Evolutionary conservation across 169 alveolate genomes (phyloP), one percentile per base, ranked within the genome.

Genomic region (Plasmodium malariae): DNA sequence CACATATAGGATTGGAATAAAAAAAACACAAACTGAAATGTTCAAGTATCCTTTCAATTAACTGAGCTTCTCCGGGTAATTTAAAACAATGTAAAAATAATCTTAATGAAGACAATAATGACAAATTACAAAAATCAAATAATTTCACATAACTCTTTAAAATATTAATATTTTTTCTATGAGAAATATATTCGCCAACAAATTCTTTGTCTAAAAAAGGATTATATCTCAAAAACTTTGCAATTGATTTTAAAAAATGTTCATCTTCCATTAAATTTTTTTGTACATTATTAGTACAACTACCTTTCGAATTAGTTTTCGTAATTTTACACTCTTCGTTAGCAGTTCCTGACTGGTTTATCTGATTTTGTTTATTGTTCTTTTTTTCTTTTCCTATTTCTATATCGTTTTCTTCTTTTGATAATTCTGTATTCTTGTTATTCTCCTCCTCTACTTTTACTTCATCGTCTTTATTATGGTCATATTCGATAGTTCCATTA

Each of bases 1-100:
- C 92, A 70, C 59, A 59, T 40, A 86, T 86, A 6, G 92, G 92
- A 43, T 68, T 86, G 11, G 87, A 62, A 68, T 70, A 70, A 86
- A 86, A 86, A 45, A 86, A 71, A 26, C 87, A 59, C 40, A 86
- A 57, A 34, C 92, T 86, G 48, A 86, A 86, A 30, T 86, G 92
- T 37, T 96, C 98, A 87, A 97, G 93, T 69, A 97, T 95, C 73
- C 99, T 88, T 74, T 96, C 98, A 45, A 97, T 96, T 74, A 95
- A 96, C 65, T 97, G 98, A 4, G 98, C 94, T 88, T 97, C 99
- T 0, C 98, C 98, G 0, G 98, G 98, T 37, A 97, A 86, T 80
- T 96, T 94, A 92, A 96, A 97, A 17, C 97, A 87, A 17, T 95
- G 83, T 63, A 97, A 78, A 63, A 96, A 92, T 51, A 74, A 69